Conservation (phyloP, 805 yeast species). For the Saccharomyces paradoxus region DNA sequence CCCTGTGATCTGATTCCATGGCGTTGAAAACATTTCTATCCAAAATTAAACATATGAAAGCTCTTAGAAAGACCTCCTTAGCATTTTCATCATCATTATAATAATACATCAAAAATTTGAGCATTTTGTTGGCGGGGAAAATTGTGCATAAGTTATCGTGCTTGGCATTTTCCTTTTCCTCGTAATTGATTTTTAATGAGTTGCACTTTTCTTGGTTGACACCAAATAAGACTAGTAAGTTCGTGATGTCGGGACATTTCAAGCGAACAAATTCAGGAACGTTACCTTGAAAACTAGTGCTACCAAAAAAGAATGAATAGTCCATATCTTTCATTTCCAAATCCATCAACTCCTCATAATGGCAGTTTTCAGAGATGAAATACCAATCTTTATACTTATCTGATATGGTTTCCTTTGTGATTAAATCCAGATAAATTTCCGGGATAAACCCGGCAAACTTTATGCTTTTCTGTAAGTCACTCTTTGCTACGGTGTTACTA, state of each 20-base stretch:
- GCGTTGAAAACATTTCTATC: conserved; percentile 25
- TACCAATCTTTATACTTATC: conserved; percentile 23
- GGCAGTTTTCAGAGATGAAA: conserved; percentile 14
- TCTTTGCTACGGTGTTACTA: neutral
- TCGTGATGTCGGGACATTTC: conserved; percentile 4
- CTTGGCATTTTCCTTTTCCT: conserved; percentile 1
- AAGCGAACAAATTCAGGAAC: neutral
- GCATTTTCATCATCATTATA: neutral
- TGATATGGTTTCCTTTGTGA: conserved; percentile 15
- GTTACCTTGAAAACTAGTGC: neutral
- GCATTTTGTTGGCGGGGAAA: conserved; percentile 17
- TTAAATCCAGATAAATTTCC: conserved; percentile 12
- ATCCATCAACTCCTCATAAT: conserved; percentile 5
- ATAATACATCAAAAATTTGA: conserved; percentile 5
- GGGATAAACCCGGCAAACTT: conserved; percentile 3
- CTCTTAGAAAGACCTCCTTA: conserved; percentile 4
- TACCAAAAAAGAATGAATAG: neutral
- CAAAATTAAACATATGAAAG: conserved; percentile 18
- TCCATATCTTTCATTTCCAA: neutral
- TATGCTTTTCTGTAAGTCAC: neutral
- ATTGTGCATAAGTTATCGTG: conserved; percentile 17
- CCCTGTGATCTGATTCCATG: conserved; percentile 7
- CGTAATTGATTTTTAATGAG: neutral
- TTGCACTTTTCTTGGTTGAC: conserved; percentile 1
- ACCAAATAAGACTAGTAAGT: conserved; percentile 16